Evolutionary conservation across 495 filamentous ascomycete species (phyloP).

Genomic region (Amphirosellinia nigrospora): DNA sequence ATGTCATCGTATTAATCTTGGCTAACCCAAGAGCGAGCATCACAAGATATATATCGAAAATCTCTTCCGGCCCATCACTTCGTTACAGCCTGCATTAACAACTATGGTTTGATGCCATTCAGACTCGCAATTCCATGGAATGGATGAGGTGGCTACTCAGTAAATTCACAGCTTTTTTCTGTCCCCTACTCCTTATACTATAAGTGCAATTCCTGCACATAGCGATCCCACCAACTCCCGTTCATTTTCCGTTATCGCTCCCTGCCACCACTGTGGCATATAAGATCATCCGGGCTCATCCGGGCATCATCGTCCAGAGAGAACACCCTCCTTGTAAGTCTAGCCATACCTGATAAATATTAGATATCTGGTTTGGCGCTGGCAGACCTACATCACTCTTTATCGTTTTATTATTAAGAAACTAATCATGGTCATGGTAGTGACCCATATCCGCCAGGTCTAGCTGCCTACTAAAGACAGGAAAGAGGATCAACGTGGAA

Average conservation of each 20-base stretch:
- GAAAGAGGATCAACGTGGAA: conserved; percentile 2
- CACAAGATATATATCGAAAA: not conserved
- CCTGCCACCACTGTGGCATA: conserved; percentile 17
- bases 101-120: not conserved
- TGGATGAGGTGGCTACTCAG: not conserved
- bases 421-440: not conserved
- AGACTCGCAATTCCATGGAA: not conserved
- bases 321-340: conserved; percentile 2
- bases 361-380: not conserved
- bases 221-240: conserved; percentile 16
- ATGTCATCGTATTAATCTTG: not conserved
- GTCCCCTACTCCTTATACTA: conserved; percentile 19
- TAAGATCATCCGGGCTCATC: conserved; percentile 15
- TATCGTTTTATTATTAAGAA: conserved; percentile 24
- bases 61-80: conserved; percentile 13
- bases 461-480: conserved; percentile 9
- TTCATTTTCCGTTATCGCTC: conserved; percentile 23
- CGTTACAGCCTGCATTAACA: not conserved
- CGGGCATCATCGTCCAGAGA: conserved; percentile 16
- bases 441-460: conserved; percentile 15
- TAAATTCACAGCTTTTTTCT: conserved; percentile 24
- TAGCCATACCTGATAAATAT: not conserved
- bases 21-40: not conserved
- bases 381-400: not conserved
- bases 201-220: conserved; percentile 11